These are phyloP conservation scores for Mallotus japonicus DNA, from an alignment of 441 rosid species.

Conservation along the genomic window DNA sequence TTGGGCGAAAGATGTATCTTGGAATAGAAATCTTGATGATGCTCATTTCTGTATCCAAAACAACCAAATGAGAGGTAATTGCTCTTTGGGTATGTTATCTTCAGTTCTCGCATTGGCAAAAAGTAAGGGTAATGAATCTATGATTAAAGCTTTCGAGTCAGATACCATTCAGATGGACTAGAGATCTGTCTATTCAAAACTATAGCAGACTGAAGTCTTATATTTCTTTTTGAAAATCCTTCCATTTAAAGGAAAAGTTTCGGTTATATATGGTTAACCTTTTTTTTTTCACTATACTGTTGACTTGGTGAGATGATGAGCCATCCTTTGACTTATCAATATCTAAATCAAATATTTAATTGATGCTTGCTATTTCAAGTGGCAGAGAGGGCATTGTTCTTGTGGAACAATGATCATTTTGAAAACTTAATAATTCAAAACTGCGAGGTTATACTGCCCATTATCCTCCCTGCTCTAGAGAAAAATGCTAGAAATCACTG, in stretches of 20 bases:
- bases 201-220: conserved; percentile 3
- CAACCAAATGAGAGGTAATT: background rate
- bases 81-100: background rate
- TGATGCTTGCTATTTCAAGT: conserved; percentile 46
- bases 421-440: conserved; percentile 66
- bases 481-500: conserved; percentile 65
- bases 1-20: conserved; percentile 95
- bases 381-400: conserved; percentile 79
- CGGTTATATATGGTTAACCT: too few relatives aligned
- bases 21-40: background rate
- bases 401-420: conserved; percentile 80
- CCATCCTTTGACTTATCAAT: background rate
- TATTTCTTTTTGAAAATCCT: conserved; percentile 1
- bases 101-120: background rate
- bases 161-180: background rate
- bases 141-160: background rate
- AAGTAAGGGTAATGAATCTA: background rate
- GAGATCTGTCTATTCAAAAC: background rate
- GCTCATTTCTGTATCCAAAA: background rate
- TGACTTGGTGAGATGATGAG: conserved; percentile 5
- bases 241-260: background rate
- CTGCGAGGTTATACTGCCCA: conserved; percentile 60
- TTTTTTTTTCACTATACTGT: too few relatives aligned
- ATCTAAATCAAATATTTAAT: conserved; percentile 8
- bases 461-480: conserved; percentile 73